Evolutionary conservation across 345 rosid genomes (phyloP), one percentile per base, ranked within the genome.

Genomic region (Hibiscus trionum): DNA sequence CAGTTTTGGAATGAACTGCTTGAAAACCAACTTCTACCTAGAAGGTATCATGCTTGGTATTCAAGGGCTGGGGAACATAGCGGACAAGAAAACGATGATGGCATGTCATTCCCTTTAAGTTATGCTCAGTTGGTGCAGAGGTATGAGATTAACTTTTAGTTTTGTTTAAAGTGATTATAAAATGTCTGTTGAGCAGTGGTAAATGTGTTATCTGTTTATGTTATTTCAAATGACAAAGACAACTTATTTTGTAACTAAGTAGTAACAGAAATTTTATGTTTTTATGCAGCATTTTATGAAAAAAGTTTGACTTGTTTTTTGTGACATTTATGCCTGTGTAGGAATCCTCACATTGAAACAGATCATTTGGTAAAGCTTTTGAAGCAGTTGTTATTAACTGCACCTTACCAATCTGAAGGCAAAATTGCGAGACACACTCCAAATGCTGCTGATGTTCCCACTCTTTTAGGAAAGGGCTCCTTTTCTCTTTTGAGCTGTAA

Each of bases 31-130:
- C 91, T 93, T 78, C 82, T 91, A 73, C 99, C 99, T 19, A 83
- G 97, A 86, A 91, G 98, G 81, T 96, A 87, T 77, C 98, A 93
- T 86, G 91, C 97, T 72, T 88, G 94, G 96, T 93, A 91, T 85
- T 89, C 99, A 11, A 87, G 99, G 82, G 83, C 63, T 75, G 95
- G 96, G 46, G 77, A 72, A 78, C 82, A 37, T 65, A 87, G 84
- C 59, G 85, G 88, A 52, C 86, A 88, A 75, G 93, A 84, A 79
- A 81, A 87, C 75, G 97, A 93, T 82, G 91, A 87, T 81, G 95
- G 95, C 76, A 46, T 66, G 63, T 93, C 98, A 52, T 91, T 86
- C 72, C 98, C 98, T 7, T 77, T 93, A 70, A 85, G 81, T 73
- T 91, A 91, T 75, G 70, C 80, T 70, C 83, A 82, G 61, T 82